Conservation (phyloP, 495 filamentous ascomycete genomes). For the Penicillium canariense region DNA sequence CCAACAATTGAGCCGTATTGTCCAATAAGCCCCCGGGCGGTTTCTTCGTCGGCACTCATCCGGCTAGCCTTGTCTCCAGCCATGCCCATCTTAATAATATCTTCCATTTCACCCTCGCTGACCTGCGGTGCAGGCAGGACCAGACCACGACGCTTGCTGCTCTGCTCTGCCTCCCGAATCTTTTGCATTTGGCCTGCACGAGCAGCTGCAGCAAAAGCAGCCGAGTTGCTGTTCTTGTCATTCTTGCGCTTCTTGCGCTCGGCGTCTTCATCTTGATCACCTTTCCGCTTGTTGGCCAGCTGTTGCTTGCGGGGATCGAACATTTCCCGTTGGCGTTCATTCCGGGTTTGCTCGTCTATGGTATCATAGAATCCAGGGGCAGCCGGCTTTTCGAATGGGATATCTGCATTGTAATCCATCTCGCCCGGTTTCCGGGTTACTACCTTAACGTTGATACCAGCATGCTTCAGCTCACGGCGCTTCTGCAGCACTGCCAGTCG, state of each 20-base stretch:
- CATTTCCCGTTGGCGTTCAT: conserved; percentile 82
- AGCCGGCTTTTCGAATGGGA: conserved; percentile 92
- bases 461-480: conserved; percentile 91
- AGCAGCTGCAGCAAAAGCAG: conserved; percentile 79
- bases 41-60: conserved; percentile 74
- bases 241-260: conserved; percentile 83
- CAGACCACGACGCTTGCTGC: conserved; percentile 81
- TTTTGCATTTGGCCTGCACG: conserved; percentile 96
- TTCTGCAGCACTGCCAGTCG: conserved; percentile 89
- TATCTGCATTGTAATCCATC: conserved; percentile 99
- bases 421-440: conserved; percentile 88
- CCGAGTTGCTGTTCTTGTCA: conserved; percentile 75
- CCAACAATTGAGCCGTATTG: conserved; percentile 80
- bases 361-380: conserved; percentile 94
- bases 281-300: conserved; percentile 92
- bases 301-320: conserved; percentile 96
- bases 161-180: conserved; percentile 93
- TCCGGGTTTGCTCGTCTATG: conserved; percentile 69
- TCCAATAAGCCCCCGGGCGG: conserved; percentile 80
- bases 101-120: conserved; percentile 86
- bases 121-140: conserved; percentile 87
- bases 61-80: conserved; percentile 83
- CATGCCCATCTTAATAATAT: conserved; percentile 99
- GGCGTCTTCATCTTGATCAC: conserved; percentile 77
- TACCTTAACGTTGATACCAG: conserved; percentile 97